Conservation (phyloP, 345 rosid genomes). For the Salix suchowensis region DNA sequence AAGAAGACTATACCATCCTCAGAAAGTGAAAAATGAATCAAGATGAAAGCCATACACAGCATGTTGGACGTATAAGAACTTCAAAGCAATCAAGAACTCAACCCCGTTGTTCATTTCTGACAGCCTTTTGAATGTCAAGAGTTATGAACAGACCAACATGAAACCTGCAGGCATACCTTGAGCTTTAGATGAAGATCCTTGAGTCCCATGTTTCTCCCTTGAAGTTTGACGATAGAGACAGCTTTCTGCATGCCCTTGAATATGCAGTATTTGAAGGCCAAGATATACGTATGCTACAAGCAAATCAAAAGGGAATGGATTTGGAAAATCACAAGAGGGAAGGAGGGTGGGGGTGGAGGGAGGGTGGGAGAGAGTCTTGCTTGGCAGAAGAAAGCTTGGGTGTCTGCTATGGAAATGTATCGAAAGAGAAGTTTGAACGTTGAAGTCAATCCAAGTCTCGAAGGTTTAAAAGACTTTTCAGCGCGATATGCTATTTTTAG, state of each 20-base stretch:
- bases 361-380: neutral
- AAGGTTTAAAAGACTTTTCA: neutral
- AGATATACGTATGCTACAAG: neutral
- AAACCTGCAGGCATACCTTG: conserved; percentile 38
- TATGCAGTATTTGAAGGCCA: neutral
- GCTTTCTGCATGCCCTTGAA: neutral
- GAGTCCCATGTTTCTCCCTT: conserved; percentile 36
- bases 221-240: neutral
- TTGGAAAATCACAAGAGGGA: too few relatives aligned
- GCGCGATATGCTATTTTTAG: neutral
- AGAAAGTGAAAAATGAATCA: neutral
- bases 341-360: too few relatives aligned
- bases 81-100: neutral
- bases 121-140: neutral
- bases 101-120: neutral
- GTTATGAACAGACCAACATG: neutral
- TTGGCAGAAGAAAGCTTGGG: neutral
- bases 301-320: neutral
- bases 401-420: neutral
- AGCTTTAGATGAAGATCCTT: conserved; percentile 45
- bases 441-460: conserved; percentile 12
- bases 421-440: neutral
- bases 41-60: neutral
- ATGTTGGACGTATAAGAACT: neutral
- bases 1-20: neutral